Conservation (phyloP, 1,284 basidiomycete species). For the Trichosporon asahii region DNA sequence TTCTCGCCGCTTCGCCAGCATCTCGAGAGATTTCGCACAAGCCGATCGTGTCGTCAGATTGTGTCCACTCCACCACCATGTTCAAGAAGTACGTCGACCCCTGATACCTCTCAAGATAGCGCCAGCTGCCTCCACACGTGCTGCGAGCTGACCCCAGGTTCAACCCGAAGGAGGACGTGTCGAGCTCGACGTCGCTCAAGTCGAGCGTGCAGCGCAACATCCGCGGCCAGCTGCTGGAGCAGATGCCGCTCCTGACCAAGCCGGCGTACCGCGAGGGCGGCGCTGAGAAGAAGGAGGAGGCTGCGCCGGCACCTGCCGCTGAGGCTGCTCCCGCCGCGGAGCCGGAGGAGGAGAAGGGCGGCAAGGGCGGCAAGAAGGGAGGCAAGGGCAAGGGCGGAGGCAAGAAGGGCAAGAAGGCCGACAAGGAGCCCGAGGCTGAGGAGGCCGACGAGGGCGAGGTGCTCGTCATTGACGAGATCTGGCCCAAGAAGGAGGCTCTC, state of each 20-base stretch:
- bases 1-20: not conserved
- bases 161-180: conserved; percentile 76
- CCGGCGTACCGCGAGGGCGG: conserved; percentile 38
- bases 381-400: conserved; percentile 45
- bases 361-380: conserved; percentile 23
- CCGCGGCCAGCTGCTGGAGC: conserved; percentile 71
- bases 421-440: conserved; percentile 31
- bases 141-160: conserved; percentile 60
- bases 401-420: conserved; percentile 36
- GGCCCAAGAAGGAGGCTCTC: conserved; percentile 97
- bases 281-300: not conserved
- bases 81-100: conserved; percentile 44
- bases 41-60: not conserved
- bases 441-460: conserved; percentile 54
- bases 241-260: conserved; percentile 67
- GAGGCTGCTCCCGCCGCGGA: conserved; percentile 12
- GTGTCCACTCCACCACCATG: conserved; percentile 29
- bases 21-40: conserved; percentile 8
- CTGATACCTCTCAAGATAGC: not conserved
- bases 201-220: conserved; percentile 89
- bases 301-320: conserved; percentile 16
- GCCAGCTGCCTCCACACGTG: not conserved
- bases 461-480: conserved; percentile 74
- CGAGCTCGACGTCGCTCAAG: conserved; percentile 91
- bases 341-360: conserved; percentile 27